Percentiles rank a stretch among this genome's conserved stretches.
These are phyloP conservation scores for Eudorina sp. DNA, from an alignment of 139 green algal species.

Conservation along the genomic window DNA sequence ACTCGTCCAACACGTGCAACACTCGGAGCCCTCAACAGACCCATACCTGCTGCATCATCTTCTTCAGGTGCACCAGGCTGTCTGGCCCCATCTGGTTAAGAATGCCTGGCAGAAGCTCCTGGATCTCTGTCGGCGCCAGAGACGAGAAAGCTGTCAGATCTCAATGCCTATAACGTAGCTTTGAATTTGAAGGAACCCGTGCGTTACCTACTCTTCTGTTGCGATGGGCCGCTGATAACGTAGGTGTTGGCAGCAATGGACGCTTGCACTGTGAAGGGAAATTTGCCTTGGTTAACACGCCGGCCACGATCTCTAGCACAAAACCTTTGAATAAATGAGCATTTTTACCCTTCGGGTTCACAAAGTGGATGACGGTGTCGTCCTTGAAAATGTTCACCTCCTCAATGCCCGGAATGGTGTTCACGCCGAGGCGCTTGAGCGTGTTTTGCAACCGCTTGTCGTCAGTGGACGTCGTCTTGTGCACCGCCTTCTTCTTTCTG, in stretches of 20 bases:
- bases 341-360: conserved; percentile 92
- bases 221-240: conserved; percentile 93
- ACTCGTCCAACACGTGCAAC: neutral
- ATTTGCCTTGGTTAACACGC: neutral
- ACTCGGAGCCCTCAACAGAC: neutral
- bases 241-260: conserved; percentile 99
- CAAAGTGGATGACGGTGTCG: conserved; percentile 94
- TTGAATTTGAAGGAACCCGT: too few relatives aligned
- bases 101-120: conserved; percentile 89
- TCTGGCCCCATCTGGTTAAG: conserved; percentile 90
- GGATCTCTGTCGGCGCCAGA: conserved; percentile 71
- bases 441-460: conserved; percentile 98
- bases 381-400: conserved; percentile 99
- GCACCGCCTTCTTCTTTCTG: conserved; percentile 99
- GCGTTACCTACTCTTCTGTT: conserved; percentile 69
- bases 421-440: conserved; percentile 98
- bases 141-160: neutral
- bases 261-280: conserved; percentile 92
- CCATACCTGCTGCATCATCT: conserved; percentile 78
- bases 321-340: neutral
- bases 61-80: conserved; percentile 86
- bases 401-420: conserved; percentile 99
- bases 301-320: too few relatives aligned
- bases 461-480: conserved; percentile 96
- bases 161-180: neutral